Evolutionary conservation across 2,329 filamentous ascomycete genomes (phyloP).

Genomic region (Beauveria bassiana): DNA sequence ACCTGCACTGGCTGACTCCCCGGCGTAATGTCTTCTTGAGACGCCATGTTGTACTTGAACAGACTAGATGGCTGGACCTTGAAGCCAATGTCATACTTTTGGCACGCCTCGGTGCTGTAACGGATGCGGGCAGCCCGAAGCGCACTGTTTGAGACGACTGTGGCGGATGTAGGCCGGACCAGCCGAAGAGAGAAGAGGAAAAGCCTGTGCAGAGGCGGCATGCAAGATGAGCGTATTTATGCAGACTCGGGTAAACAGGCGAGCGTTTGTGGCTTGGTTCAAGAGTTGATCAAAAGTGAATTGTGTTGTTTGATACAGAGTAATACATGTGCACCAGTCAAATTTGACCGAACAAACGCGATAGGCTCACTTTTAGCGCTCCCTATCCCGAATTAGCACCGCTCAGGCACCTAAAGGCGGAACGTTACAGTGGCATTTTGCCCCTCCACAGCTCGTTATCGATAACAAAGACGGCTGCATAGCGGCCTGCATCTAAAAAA

Average conservation of each 20-base stretch:
- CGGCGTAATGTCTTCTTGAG: neutral
- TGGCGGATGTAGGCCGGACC: neutral
- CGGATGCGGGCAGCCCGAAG: neutral
- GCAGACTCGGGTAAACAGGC: neutral
- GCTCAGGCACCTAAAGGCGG: neutral
- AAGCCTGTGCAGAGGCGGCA: neutral
- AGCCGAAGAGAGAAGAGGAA: neutral
- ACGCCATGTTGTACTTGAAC: neutral
- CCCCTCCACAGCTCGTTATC: slow-evolving; percentile 5
- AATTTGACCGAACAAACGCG: too few relatives aligned
- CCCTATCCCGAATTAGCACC: too few relatives aligned
- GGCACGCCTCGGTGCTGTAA: neutral
- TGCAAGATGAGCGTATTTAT: neutral
- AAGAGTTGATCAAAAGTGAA: neutral
- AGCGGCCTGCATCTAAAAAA: neutral
- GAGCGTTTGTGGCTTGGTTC: neutral
- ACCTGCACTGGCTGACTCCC: neutral
- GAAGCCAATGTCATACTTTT: neutral
- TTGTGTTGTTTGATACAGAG: too few relatives aligned
- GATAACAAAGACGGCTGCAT: neutral
- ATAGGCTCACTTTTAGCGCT: too few relatives aligned
- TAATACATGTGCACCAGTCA: too few relatives aligned
- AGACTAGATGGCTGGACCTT: neutral
- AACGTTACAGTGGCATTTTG: neutral
- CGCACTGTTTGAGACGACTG: neutral